Evolutionary conservation across 1,139 yeast genomes (phyloP), one percentile per base, ranked within the genome.

Genomic region (Meyerozyma elateridarum): DNA sequence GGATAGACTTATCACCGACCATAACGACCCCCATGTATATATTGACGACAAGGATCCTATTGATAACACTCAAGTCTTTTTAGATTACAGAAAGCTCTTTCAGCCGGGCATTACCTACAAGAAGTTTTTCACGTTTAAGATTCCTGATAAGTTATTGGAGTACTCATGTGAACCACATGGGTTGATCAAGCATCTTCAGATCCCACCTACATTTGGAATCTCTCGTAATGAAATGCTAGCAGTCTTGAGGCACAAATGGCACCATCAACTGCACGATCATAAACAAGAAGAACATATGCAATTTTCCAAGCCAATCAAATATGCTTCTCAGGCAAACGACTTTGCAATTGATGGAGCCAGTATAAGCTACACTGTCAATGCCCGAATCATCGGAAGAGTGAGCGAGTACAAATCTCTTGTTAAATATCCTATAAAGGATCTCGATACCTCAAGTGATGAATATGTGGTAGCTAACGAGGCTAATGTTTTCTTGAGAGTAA

Each of bases 71-170:
- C 38, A 41, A 11, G 46, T 54, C 26, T 54, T 52, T 28, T 52
- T 65, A 25, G 50, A 60, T 31, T 38, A 34, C 25, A 46, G 52
- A 19, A 56, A 57, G 37, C 44, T 59, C 8, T 50, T 65, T 16
- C 44, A 46, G 25, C 69, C 71, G 1, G 49, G 52, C 6, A 44
- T 54, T 6, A 58, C 60, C 3, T 65, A 65, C 42, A 65, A 64
- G 42, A 63, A 63, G 39, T 64, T 59, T 38, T 65, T 65, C 43
- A 57, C 64, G 3, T 65, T 65, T 44, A 54, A 51, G 29, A 40
- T 65, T 18, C 72, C 72, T 0, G 64, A 56, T 25, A 59, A 56
- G 33, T 48, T 63, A 17, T 45, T 65, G 29, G 71, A 65, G 31
- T 49, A 59, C 39, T 41, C 58, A 3, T 65, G 72, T 44, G 58